phyloP scores from a whole-genome alignment of 176 grass and related monocot genomes.

The Bothriochloa decipiens region DNA sequence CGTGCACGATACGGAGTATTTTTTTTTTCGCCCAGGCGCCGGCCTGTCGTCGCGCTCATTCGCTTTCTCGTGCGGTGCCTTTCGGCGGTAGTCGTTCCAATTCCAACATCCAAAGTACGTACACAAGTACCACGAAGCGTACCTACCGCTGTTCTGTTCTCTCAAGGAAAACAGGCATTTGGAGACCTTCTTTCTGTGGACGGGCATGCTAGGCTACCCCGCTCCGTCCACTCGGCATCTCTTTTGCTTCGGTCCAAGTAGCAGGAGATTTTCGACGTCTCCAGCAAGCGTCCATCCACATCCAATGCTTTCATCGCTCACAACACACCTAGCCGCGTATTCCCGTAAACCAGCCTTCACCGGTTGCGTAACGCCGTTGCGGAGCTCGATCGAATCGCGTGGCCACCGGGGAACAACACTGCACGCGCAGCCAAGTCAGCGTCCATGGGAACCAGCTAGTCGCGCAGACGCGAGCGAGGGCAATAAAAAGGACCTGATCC shows the following conservation, averaged over 20 bases:
- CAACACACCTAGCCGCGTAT: not conserved
- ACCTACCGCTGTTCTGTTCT: not conserved
- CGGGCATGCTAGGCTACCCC: too few relatives aligned
- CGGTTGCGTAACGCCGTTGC: not conserved
- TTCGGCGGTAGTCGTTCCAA: not conserved
- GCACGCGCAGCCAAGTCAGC: not conserved
- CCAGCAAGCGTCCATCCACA: too few relatives aligned
- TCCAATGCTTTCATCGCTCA: too few relatives aligned
- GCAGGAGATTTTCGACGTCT: too few relatives aligned
- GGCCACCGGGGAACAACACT: not conserved
- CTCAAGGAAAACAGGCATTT: not conserved
- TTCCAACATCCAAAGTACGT: not conserved
- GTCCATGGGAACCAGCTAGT: not conserved
- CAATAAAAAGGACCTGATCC: too few relatives aligned
- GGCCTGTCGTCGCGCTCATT: not conserved
- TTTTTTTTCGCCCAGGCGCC: not conserved
- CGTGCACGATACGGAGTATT: not conserved
- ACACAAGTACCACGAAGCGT: slow-evolving; percentile 1
- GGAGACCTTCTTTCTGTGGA: not conserved
- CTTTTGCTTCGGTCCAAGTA: too few relatives aligned
- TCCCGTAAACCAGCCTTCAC: not conserved
- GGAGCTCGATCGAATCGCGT: not conserved
- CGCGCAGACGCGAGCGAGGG: not conserved
- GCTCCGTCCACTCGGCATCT: not conserved
- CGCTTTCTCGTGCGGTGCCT: not conserved